These are phyloP conservation scores for Beta macrorhiza DNA, from an alignment of 179 eudicot genomes.

Conservation along the genomic window DNA sequence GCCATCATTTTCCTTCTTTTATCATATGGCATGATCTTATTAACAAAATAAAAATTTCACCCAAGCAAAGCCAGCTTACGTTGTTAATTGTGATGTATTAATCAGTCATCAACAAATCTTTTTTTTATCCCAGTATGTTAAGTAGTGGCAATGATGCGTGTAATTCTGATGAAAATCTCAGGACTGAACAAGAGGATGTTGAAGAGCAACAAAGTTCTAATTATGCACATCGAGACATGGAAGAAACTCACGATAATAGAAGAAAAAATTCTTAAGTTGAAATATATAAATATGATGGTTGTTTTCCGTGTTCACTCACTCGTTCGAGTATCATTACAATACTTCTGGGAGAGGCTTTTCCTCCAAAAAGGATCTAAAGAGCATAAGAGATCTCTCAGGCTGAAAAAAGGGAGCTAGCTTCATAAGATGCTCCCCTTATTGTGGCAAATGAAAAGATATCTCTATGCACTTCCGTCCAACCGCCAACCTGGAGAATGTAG, in stretches of 20 bases:
- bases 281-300: background rate
- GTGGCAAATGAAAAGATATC: conserved; percentile 74
- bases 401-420: conserved; percentile 75
- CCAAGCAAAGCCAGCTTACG: too few species aligned
- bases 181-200: conserved; percentile 21
- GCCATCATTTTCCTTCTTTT: too few species aligned
- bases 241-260: conserved; percentile 29
- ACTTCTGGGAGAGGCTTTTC: conserved; percentile 60
- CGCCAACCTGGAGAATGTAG: conserved; percentile 58
- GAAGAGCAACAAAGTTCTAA: conserved; percentile 20
- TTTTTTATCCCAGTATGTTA: too few species aligned
- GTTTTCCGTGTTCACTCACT: background rate
- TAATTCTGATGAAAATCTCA: conserved; percentile 28
- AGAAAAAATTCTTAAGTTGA: conserved; percentile 13
- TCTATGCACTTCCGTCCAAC: conserved; percentile 87
- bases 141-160: conserved; percentile 36
- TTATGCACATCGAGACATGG: conserved; percentile 14
- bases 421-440: conserved; percentile 88
- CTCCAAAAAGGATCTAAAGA: conserved; percentile 69
- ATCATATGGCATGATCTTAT: too few species aligned
- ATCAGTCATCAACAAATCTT: too few species aligned
- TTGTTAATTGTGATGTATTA: too few species aligned
- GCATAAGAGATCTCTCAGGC: conserved; percentile 72
- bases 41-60: too few species aligned
- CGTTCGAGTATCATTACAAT: background rate